Percentiles rank a stretch among this genome's conserved stretches.
These are phyloP conservation scores for Hydnum rufescens DNA, from an alignment of 768 basidiomycete species.

Conservation along the genomic window DNA sequence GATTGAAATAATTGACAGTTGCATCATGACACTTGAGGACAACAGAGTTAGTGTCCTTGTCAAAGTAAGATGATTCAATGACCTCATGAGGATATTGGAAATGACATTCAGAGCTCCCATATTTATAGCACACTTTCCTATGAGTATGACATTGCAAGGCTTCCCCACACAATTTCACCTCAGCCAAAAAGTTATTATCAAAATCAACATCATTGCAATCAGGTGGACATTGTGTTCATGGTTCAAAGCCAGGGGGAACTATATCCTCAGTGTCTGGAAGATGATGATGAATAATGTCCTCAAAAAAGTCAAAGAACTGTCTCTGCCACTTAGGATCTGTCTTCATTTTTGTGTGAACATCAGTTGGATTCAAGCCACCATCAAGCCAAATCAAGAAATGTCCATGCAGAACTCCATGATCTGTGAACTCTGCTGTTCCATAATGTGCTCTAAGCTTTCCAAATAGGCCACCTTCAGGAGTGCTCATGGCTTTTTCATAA, in stretches of 20 bases:
- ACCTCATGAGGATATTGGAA: slow-evolving; percentile 21
- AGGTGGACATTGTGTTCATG: slow-evolving; percentile 5
- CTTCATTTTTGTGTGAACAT: slow-evolving; percentile 14
- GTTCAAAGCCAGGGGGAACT: slow-evolving; percentile 12
- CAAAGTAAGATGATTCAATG: slow-evolving; percentile 15
- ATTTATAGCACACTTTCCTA: too few species aligned
- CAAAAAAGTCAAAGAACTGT: slow-evolving; percentile 18
- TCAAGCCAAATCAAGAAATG: slow-evolving; percentile 19
- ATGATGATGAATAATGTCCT: slow-evolving; percentile 18
- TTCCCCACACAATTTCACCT: slow-evolving; percentile 15
- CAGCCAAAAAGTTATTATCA: slow-evolving; percentile 9
- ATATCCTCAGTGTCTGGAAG: slow-evolving; percentile 14
- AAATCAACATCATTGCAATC: slow-evolving; percentile 2
- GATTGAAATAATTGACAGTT: slow-evolving; percentile 19
- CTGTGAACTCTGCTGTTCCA: too few species aligned
- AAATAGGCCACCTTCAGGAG: slow-evolving; percentile 15
- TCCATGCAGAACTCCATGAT: slow-evolving; percentile 16
- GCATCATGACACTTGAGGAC: slow-evolving; percentile 16
- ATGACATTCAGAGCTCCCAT: slow-evolving; percentile 14
- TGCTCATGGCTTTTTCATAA: slow-evolving; percentile 7
- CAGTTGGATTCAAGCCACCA: slow-evolving; percentile 18
- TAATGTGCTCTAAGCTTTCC: too few species aligned
- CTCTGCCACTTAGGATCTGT: slow-evolving; percentile 11
- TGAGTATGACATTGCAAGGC: slow-evolving; percentile 13
- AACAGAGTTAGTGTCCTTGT: slow-evolving; percentile 18